Percentiles rank a stretch among this genome's conserved stretches.
Evolutionary conservation across 305 asterid genomes (phyloP).

Genomic region (Fraxinus xanthoxyloides): DNA sequence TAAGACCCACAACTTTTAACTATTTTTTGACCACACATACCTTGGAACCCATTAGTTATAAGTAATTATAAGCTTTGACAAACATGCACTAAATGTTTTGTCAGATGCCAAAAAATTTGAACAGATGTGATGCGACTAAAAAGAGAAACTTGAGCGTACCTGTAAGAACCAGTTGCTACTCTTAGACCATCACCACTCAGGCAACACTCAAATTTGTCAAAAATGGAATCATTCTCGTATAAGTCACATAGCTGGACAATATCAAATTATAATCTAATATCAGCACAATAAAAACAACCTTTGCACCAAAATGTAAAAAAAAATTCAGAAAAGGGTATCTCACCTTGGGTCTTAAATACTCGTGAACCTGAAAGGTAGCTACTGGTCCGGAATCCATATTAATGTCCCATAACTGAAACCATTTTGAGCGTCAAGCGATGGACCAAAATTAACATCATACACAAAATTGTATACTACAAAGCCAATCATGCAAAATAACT

Average conservation of each 20-base stretch:
- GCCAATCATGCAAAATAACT: slow-evolving; percentile 9
- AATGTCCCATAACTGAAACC: slow-evolving; percentile 87
- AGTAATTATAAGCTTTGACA: background rate
- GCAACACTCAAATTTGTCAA: slow-evolving; percentile 97
- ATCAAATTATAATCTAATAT: slow-evolving; percentile 24
- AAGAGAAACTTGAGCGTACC: slow-evolving; percentile 39
- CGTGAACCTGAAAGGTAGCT: slow-evolving; percentile 93
- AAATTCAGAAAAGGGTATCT: slow-evolving; percentile 3
- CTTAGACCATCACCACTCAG: slow-evolving; percentile 94
- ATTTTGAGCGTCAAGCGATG: slow-evolving; percentile 14
- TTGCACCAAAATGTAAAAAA: background rate
- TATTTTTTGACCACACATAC: background rate
- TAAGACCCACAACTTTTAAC: background rate
- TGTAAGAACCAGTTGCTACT: slow-evolving; percentile 97
- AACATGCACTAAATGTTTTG: background rate
- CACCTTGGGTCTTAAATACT: slow-evolving; percentile 95
- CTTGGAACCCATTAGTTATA: background rate
- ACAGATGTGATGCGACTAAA: background rate
- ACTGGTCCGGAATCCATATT: slow-evolving; percentile 99
- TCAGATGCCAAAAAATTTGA: background rate
- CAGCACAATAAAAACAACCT: slow-evolving; percentile 23
- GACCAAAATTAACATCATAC: background rate
- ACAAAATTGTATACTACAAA: slow-evolving; percentile 10
- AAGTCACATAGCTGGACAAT: slow-evolving; percentile 77
- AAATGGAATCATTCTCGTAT: slow-evolving; percentile 93